A percentile compares a stretch with the other conserved stretches of the same genome.
Evolutionary conservation across 129 eudicot genomes (phyloP).

Genomic region (Flaveria sonorensis): DNA sequence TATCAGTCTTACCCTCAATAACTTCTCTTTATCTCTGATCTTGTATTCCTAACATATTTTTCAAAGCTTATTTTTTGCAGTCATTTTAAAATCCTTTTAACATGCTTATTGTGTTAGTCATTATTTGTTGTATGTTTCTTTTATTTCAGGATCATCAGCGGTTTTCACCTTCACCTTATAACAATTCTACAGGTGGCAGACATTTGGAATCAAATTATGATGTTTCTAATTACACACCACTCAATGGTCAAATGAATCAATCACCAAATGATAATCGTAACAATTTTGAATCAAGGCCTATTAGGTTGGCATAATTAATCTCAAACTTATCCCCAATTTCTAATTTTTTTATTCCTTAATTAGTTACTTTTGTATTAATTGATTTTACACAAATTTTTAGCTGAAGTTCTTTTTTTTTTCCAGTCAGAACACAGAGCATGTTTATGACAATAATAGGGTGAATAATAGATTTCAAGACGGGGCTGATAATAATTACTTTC

Average conservation of each 20-base stretch:
- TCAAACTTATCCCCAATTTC: neutral
- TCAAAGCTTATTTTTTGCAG: neutral
- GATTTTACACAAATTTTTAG: conserved; percentile 3
- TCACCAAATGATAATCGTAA: conserved; percentile 30
- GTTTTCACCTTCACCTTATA: conserved; percentile 43
- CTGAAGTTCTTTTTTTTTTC: neutral
- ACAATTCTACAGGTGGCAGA: conserved; percentile 48
- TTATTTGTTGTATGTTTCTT: conserved; percentile 5
- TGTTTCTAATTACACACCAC: conserved; percentile 46
- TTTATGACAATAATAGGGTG: conserved; percentile 36
- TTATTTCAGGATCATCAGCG: conserved; percentile 53
- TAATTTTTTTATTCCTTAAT: neutral
- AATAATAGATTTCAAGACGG: conserved; percentile 45
- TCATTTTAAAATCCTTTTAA: neutral
- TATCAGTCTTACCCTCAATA: neutral
- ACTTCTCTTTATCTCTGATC: no score
- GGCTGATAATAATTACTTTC: conserved; percentile 36
- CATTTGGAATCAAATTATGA: conserved; percentile 41
- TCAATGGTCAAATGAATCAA: conserved; percentile 47
- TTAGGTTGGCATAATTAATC: conserved; percentile 50
- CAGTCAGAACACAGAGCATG: conserved; percentile 25
- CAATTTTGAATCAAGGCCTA: conserved; percentile 33
- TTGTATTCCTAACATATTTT: conserved; percentile 2
- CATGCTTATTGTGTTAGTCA: neutral
- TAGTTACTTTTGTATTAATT: neutral